Conservation (phyloP, 768 basidiomycete species). For the Lactifluus volemus region DNA sequence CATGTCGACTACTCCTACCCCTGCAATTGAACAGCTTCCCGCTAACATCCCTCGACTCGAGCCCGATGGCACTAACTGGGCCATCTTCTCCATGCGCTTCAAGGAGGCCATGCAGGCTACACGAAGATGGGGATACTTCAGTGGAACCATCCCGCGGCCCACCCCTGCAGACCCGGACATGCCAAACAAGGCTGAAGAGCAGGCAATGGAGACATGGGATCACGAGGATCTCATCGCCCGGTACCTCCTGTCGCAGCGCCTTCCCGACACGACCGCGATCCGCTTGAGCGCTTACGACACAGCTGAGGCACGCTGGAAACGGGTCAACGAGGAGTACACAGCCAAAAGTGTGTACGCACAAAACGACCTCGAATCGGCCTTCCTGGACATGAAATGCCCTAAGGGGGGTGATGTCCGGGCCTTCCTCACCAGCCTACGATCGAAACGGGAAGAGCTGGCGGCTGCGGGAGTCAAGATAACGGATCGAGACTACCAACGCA, state of each 20-base stretch:
- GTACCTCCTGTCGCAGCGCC: neutral
- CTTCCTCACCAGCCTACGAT: neutral
- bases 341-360: neutral
- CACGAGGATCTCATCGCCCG: neutral
- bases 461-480: neutral
- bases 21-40: too few species aligned
- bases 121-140: too few species aligned
- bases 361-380: neutral
- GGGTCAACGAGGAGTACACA: neutral
- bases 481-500: neutral
- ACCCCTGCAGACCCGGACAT: too few species aligned
- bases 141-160: too few species aligned
- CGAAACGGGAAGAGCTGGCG: too few species aligned
- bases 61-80: too few species aligned
- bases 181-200: too few species aligned
- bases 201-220: neutral
- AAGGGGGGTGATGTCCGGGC: neutral
- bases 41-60: too few species aligned
- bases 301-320: neutral
- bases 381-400: neutral
- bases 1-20: too few species aligned
- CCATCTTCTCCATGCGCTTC: too few species aligned
- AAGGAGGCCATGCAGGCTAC: too few species aligned
- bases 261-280: neutral
- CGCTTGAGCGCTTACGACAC: accelerated